Evolutionary conservation across 306 rosid genomes (phyloP).

Genomic region (Trichosanthes cucumerina): DNA sequence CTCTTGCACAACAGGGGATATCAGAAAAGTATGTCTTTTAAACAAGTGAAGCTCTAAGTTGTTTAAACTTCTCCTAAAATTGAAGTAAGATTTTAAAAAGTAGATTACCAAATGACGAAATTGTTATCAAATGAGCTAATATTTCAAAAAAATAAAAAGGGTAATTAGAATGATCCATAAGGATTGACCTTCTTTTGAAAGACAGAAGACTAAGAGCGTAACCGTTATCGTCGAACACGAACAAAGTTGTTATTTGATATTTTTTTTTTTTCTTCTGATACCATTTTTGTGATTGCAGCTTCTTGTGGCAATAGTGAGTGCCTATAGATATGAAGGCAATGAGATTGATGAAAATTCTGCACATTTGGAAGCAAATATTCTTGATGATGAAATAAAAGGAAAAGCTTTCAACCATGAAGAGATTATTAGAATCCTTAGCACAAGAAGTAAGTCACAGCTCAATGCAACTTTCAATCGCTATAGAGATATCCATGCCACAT

Average conservation of each 20-base stretch:
- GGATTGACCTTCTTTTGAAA: background rate
- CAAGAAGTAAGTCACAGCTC: constrained; percentile 46
- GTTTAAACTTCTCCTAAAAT: background rate
- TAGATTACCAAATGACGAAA: background rate
- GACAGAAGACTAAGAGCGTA: background rate
- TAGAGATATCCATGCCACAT: constrained; percentile 25
- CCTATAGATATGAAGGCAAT: constrained; percentile 27
- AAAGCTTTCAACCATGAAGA: constrained; percentile 31
- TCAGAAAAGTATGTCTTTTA: constrained; percentile 27
- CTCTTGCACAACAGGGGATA: constrained; percentile 20
- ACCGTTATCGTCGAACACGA: background rate
- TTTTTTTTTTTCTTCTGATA: background rate
- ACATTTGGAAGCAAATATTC: constrained; percentile 24
- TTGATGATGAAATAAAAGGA: constrained; percentile 17
- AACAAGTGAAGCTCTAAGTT: background rate
- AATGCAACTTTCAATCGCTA: constrained; percentile 31
- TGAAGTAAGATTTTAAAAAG: background rate
- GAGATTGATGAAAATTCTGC: constrained; percentile 27
- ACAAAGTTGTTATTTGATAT: background rate
- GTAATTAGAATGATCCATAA: background rate
- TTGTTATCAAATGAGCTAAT: background rate
- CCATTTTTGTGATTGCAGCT: constrained; percentile 20
- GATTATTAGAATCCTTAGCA: constrained; percentile 35
- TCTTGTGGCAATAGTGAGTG: constrained; percentile 25
- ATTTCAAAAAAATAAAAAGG: background rate